phyloP scores from a whole-genome alignment of 306 rosid genomes.

The Dalbergia cochinchinensis region DNA sequence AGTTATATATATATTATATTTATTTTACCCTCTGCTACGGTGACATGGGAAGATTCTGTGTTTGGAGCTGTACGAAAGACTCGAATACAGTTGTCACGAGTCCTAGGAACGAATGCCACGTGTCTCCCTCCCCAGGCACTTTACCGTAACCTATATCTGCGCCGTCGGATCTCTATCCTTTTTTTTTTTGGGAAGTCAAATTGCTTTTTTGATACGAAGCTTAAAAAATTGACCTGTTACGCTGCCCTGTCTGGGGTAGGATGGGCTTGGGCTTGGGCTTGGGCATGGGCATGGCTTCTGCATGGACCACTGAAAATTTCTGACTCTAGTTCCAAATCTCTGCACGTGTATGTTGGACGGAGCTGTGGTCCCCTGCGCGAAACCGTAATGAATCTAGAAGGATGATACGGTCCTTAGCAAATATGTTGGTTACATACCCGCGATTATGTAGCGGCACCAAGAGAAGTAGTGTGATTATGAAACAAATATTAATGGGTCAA shows the following conservation, averaged over 20 bases:
- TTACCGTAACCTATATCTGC: constrained; percentile 2
- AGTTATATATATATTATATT: too few relatives aligned
- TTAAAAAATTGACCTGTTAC: not conserved
- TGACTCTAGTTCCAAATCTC: not conserved
- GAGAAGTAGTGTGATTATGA: not conserved
- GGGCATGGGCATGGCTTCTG: not conserved
- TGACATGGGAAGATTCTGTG: constrained; percentile 49
- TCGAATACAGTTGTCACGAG: constrained; percentile 25
- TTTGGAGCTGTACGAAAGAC: constrained; percentile 38
- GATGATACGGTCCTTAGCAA: not conserved
- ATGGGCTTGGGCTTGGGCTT: not conserved
- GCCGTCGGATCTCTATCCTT: constrained; percentile 39
- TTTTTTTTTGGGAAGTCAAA: not conserved
- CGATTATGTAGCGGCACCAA: not conserved
- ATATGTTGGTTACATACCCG: not conserved
- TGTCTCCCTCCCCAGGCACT: constrained; percentile 19
- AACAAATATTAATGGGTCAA: not conserved
- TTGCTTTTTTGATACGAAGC: not conserved
- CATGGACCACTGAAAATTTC: not conserved
- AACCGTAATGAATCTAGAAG: not conserved
- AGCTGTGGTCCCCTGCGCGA: not conserved
- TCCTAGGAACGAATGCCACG: constrained; percentile 43
- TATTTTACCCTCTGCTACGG: not conserved
- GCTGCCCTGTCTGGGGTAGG: not conserved
- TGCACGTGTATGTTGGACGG: not conserved